Evolutionary conservation across 2,329 filamentous ascomycete species (phyloP).

Genomic region (Berkeleyomyces basicola): DNA sequence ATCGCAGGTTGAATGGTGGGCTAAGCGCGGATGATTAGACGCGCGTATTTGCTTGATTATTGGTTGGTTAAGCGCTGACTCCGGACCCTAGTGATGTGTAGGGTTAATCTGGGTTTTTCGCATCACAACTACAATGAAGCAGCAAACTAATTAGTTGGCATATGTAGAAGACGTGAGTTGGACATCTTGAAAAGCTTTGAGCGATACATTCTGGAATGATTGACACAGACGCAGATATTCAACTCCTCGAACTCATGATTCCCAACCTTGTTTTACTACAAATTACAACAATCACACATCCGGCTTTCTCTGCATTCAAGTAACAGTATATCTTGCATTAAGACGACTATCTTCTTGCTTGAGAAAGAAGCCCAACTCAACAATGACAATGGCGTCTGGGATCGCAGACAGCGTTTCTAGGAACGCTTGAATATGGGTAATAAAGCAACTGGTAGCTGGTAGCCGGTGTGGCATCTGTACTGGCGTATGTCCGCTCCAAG

Average conservation of each 20-base stretch:
- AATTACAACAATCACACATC: neutral
- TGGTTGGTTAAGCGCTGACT: neutral
- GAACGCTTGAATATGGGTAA: neutral
- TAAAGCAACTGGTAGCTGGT: conserved; percentile 9
- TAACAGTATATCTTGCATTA: neutral
- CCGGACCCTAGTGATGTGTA: neutral
- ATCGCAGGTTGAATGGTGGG: neutral
- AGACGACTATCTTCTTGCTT: neutral
- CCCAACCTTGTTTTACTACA: neutral
- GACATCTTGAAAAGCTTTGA: no score
- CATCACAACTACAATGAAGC: no score
- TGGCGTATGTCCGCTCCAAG: neutral
- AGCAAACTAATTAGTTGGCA: no score
- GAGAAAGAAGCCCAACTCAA: neutral
- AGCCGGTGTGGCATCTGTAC: conserved; percentile 10
- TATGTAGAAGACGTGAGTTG: no score
- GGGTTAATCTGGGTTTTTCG: no score
- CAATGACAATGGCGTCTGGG: conserved; percentile 8
- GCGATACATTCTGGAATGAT: no score
- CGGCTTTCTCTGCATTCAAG: neutral
- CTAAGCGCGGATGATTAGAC: neutral
- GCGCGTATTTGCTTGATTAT: neutral
- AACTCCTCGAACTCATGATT: neutral
- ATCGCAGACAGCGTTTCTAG: conserved; percentile 1
- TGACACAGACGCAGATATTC: no score